Evolutionary conservation across 352 stramenopile genomes (phyloP).

Genomic region (Phytophthora sp.): DNA sequence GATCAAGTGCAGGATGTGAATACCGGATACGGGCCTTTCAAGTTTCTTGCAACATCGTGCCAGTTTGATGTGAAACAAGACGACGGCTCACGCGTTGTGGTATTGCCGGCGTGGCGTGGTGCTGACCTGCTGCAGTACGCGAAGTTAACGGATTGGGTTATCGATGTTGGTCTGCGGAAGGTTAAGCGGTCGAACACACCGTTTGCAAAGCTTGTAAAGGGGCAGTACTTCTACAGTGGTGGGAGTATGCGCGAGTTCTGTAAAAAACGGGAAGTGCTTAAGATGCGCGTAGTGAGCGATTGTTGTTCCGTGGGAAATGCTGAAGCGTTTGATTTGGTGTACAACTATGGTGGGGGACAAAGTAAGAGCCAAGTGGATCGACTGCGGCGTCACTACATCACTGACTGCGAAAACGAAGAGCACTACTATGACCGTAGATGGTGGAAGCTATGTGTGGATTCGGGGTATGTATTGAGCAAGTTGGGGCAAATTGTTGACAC

Average conservation of each 20-base stretch:
- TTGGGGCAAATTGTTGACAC: conserved; percentile 8
- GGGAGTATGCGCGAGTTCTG: conserved; percentile 30
- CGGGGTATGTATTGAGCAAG: conserved; percentile 11
- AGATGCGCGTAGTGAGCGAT: neutral
- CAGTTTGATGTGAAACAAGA: conserved; percentile 23
- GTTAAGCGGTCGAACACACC: neutral
- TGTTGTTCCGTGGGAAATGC: neutral
- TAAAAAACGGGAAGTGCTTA: neutral
- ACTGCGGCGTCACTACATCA: conserved; percentile 28
- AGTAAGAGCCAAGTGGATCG: conserved; percentile 11
- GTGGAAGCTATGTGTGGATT: conserved; percentile 19
- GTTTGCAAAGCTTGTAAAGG: conserved; percentile 1
- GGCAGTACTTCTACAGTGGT: conserved; percentile 25
- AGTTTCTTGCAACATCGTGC: no score
- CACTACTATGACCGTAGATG: conserved; percentile 6
- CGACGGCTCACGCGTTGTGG: conserved; percentile 11
- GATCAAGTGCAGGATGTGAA: neutral
- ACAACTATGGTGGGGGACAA: conserved; percentile 6
- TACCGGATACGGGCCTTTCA: neutral
- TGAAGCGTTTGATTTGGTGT: conserved; percentile 17
- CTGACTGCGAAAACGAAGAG: conserved; percentile 4
- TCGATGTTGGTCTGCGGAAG: conserved; percentile 16
- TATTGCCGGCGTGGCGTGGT: conserved; percentile 24
- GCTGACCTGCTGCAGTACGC: conserved; percentile 23
- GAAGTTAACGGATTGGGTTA: conserved; percentile 21